Base-by-base conservation (phyloP, 371 early-diverging fungal genomes). In the Batkoa obscura region DNA sequence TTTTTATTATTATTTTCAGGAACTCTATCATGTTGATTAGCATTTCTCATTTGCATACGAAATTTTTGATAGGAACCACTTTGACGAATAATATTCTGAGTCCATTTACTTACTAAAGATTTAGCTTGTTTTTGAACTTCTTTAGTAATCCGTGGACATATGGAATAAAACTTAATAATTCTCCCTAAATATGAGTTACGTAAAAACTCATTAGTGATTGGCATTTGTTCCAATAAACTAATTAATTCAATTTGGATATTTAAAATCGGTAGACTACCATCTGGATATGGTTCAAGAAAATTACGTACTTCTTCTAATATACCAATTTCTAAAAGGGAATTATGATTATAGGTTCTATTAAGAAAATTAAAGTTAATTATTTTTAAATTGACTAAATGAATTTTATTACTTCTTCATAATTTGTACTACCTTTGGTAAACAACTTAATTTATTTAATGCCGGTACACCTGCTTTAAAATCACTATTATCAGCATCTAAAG, bases 221-320 rank as follows among this genome's bases (percentile, higher is more conserved):
- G 53, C 53, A 53, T 15, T 23, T 53, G 32, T 2, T 12, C 39
- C 9, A 53, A 34, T 13, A 53, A 8, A 4, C 4, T 23, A 13
- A 53, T 15, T 3, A 53, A 39, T 17, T 53, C 53, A 9, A 17
- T 17, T 39, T 53, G 53, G 30, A 53, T 53, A 3, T 53, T 53
- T n/a, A 38, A 17, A n/a, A 32, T 34, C 15, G 53, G 53, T 38
- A 53, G 53, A 9, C 15, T 34, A 30, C 53, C 53, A 38, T 38
- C 35, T 6, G 53, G 53, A 2, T 4, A n/a, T 13, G 53, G 53
- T 35, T 53, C 53, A n/a, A 53, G 35, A 23, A 53, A 53, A 8
- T 15, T 12, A 39, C 53, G 53, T 5, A 53, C 32, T 9, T 53
- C 53, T 38, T 53, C 38, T 5, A 53, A n/a, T n/a, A 53, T 53